Evolutionary conservation across 257 asterid species (phyloP), one percentile per base, ranked within the genome.

Genomic region (Gynochthodes officinalis): DNA sequence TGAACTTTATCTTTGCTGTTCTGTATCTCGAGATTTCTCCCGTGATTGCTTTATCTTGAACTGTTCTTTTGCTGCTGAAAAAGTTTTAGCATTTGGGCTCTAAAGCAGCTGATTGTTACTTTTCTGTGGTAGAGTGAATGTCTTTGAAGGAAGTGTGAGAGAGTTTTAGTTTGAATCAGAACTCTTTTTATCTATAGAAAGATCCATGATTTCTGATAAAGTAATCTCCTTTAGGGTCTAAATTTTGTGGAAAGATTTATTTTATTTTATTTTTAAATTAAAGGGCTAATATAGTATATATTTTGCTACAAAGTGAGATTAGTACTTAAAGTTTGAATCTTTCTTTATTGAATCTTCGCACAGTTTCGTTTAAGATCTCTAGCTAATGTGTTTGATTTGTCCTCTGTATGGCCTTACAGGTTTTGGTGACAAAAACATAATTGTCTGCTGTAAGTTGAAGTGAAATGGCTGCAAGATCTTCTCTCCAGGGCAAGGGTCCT

Each of bases 401-500:
- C 46, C 58, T 58, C 55, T 25, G 30, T 39, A 68, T 28, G 44
- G 69, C 42, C 28, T 78, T 78, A 53, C 91, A 86, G 91, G 82
- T 66, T 80, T 50, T 68, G 69, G 76, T 83, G 84, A 73, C 25
- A 52, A 58, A 37, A 66, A 67, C 25, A 75, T 62, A 77, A 61
- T 50, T 69, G 72, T 42, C 39, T 61, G 16, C 39, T 77, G 74
- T 52, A 40, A 77, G 14, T 65, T 67, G 69, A 37, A 39, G 54
- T 53, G 64, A 67, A 72, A 88, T 91, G 97, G 88, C 90, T n/a
- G 89, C 85, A 77, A 84, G 96, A 79, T 77, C 93, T 42, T 66
- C 86, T 13, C 88, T 82, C 44, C 55, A 43, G 11, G 89, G 86
- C 64, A 82, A 87, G 53, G 79, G 79, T 19, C 70, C 84, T 12